Base-by-base conservation (phyloP, 306 rosid genomes). In the Myrica gale region DNA sequence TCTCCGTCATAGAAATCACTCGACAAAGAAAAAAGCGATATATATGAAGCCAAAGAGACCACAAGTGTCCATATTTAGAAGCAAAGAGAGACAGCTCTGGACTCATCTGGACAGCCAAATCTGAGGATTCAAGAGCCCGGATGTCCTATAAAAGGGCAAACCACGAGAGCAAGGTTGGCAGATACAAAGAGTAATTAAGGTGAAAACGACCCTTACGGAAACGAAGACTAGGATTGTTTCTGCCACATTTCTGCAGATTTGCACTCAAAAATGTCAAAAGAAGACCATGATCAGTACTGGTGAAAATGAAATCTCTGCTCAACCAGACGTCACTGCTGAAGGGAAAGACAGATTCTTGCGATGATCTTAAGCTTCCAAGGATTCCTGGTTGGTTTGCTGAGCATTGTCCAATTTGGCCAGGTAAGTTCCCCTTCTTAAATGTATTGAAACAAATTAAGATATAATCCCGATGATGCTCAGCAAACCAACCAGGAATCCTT, bases 341-440 rank as follows among this genome's bases (percentile, higher is more conserved):
- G 74, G 71, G 21, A 82, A 67, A 13, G 69, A 77, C 9, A 73
- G 62, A 65, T 12, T 48, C 12, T 56, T 50, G 6, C 39, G 63
- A 5, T 51, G 63, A 60, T 75, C 69, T 60, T 66, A 54, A 21
- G n/a, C 82, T 75, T 54, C 85, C 90, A 0, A 66, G 42, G 1
- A 26, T 85, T 78, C 85, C 89, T 7, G 89, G 92, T 53, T 88
- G 92, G 96, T 90, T 85, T 76, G 83, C 92, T 21, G 96, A 90
- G 78, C 23, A n/a, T n/a, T 83, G 86, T 58, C 87, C 91, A 4
- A 45, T 81, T n/a, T 88, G 96, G 96, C 92, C 96, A 79, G 91
- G 94, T 89, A 26, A 70, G 82, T 72, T 71, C 66, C 68, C 15
- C 51, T 15, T 72, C 9, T 45, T 26, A n/a, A n/a, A n/a, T n/a